Percentiles rank a stretch among this genome's conserved stretches.
phyloP scores from a whole-genome alignment of 805 yeast species.

The Nakazawaea wickerhamii region DNA sequence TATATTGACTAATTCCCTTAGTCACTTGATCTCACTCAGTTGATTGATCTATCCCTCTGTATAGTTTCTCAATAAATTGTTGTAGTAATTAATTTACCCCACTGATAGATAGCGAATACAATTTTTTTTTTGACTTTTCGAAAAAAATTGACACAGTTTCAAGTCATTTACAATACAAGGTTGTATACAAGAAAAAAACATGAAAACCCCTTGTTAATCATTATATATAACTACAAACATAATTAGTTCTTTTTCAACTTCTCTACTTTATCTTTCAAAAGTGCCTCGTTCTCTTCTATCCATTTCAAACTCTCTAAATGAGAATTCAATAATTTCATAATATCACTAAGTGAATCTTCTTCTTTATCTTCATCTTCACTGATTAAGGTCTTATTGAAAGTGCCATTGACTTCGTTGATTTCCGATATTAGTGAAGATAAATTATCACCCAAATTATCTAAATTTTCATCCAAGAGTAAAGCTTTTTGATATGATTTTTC shows the following conservation, averaged over 20 bases:
- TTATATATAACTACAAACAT: background rate
- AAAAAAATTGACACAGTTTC: too few species aligned
- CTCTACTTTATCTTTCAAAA: constrained; percentile 62
- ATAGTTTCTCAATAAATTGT: too few species aligned
- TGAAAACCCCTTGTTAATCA: too few species aligned
- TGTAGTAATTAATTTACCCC: too few species aligned
- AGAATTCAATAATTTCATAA: constrained; percentile 76
- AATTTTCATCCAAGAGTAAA: constrained; percentile 73
- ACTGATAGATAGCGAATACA: too few species aligned
- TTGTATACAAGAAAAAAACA: too few species aligned
- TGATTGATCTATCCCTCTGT: too few species aligned
- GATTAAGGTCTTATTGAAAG: constrained; percentile 59
- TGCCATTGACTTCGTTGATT: constrained; percentile 77
- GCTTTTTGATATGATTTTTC: constrained; percentile 87
- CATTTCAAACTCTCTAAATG: constrained; percentile 88
- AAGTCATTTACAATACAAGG: too few species aligned
- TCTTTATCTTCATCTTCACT: constrained; percentile 27
- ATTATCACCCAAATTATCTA: constrained; percentile 73
- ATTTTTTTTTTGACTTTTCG: too few species aligned
- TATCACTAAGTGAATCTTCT: constrained; percentile 53
- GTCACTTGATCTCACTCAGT: too few species aligned
- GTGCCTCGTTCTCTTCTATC: constrained; percentile 69
- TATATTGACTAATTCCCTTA: too few species aligned
- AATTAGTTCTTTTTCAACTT: constrained; percentile 20
- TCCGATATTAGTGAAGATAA: constrained; percentile 72